Conservation (phyloP, 1,139 yeast genomes). For the Entelexis paramagnoliae region DNA sequence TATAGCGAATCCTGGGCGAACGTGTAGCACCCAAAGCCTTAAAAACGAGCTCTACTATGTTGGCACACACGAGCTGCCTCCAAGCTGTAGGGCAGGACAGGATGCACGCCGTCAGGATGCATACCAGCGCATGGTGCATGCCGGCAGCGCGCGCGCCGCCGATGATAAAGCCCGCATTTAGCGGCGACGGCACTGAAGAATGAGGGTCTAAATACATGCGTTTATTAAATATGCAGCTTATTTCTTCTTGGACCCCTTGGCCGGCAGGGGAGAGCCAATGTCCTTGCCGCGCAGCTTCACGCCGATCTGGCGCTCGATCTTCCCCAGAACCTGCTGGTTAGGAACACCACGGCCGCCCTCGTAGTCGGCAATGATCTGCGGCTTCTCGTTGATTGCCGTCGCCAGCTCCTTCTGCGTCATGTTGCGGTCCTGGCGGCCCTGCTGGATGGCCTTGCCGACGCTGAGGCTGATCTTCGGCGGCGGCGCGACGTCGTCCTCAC, state of each 20-base stretch:
- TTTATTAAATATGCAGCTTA: conserved; percentile 13
- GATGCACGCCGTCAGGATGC: too few relatives aligned
- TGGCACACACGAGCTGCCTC: too few relatives aligned
- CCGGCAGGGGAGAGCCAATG: conserved; percentile 79
- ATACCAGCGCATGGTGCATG: too few relatives aligned
- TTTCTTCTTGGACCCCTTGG: conserved; percentile 49
- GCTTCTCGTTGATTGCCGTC: conserved; percentile 89
- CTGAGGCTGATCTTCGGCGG: conserved; percentile 74
- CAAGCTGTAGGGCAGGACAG: too few relatives aligned
- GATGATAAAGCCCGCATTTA: too few relatives aligned
- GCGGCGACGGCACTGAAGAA: neutral
- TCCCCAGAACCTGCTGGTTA: conserved; percentile 85
- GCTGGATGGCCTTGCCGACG: conserved; percentile 81
- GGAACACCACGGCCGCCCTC: conserved; percentile 97
- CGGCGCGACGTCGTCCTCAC: conserved; percentile 86
- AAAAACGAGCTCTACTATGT: too few relatives aligned
- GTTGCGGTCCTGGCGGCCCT: conserved; percentile 81
- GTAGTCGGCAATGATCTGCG: conserved; percentile 88
- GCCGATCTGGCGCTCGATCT: conserved; percentile 89
- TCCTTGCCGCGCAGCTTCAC: conserved; percentile 92
- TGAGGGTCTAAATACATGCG: neutral
- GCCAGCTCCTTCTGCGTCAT: conserved; percentile 94
- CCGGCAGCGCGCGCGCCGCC: too few relatives aligned
- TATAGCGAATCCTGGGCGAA: too few relatives aligned
- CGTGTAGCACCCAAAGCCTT: too few relatives aligned